Evolutionary conservation across 331 rosid species (phyloP), one percentile per base, ranked within the genome.

Genomic region (Saraca asoca): DNA sequence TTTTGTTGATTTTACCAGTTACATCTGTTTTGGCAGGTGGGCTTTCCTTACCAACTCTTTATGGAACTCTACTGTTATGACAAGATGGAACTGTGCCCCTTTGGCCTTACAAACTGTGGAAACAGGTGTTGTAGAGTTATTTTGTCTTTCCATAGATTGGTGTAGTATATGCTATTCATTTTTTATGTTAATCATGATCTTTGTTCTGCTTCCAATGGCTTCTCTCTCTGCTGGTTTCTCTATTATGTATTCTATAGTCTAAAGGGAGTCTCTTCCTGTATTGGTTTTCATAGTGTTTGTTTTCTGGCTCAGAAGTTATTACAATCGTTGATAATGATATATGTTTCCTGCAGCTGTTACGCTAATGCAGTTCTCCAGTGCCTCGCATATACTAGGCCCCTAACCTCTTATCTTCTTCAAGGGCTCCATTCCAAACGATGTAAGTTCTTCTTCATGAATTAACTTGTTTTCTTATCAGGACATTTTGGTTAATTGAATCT

Each of bases 361-460:
- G 96, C 96, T 52, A 90, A 90, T 75, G 95, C 95, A 42, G 96
- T 87, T 57, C 96, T 90, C 64, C 91, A 85, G 66, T 90, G 96
- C 82, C 66, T 90, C 81, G 85, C 96, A 48, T 90, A 77, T 74
- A 90, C 96, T 72, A 85, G 83, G 60, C 96, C 96, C 54, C 68
- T 90, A 62, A 72, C 89, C 58, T 77, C 88, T 0, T 90, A 85
- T 75, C 74, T 90, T 58, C 82, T 87, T 67, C 86, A 85, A 61
- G 89, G 89, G 72, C 80, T 85, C 71, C 96, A 90, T 79, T 85
- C 89, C n/a, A 79, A 66, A 77, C 62, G 67, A 75, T 90, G 96
- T 78, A 85, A 90, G 91, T 87, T 69, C 51, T 68, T 73, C 11
- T 37, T 60, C 56, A 12, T 56, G 64, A 43, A 55, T 74, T 66